These are phyloP conservation scores for Podaxis pistillaris DNA, from an alignment of 768 basidiomycete genomes.

Conservation along the genomic window DNA sequence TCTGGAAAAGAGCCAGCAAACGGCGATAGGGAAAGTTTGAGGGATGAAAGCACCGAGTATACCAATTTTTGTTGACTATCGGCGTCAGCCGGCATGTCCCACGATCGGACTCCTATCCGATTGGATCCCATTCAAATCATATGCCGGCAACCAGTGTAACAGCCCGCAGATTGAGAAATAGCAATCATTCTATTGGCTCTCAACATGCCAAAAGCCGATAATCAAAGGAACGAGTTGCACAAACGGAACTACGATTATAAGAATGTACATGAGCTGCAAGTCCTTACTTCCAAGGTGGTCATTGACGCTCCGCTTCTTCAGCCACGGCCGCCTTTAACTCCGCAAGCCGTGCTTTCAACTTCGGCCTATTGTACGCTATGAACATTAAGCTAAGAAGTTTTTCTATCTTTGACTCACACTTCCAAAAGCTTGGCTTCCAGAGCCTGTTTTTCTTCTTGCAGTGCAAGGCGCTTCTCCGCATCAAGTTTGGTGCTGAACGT, in stretches of 20 bases:
- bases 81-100: slow-evolving; percentile 8
- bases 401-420: slow-evolving; percentile 54
- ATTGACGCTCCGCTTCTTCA: slow-evolving; percentile 11
- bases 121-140: slow-evolving; percentile 1
- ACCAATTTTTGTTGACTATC: slow-evolving; percentile 9
- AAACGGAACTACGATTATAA: neutral
- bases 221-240: too few relatives aligned
- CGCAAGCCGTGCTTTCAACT: slow-evolving; percentile 71
- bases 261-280: neutral
- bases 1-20: neutral
- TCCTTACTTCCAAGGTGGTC: neutral
- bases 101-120: neutral
- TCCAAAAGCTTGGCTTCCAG: slow-evolving; percentile 84
- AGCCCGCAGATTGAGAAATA: neutral
- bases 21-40: neutral
- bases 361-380: slow-evolving; percentile 52
- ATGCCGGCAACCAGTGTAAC: neutral
- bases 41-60: slow-evolving; percentile 9
- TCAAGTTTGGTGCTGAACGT: slow-evolving; percentile 75
- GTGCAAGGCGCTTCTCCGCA: slow-evolving; percentile 81
- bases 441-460: slow-evolving; percentile 93
- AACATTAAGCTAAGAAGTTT: slow-evolving; percentile 4
- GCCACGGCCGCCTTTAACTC: slow-evolving; percentile 50
- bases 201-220: too few relatives aligned
- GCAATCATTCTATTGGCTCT: neutral